Percentiles rank a stretch among this genome's conserved stretches.
Conservation (phyloP, 768 basidiomycete species). For the Russula brevipes region DNA sequence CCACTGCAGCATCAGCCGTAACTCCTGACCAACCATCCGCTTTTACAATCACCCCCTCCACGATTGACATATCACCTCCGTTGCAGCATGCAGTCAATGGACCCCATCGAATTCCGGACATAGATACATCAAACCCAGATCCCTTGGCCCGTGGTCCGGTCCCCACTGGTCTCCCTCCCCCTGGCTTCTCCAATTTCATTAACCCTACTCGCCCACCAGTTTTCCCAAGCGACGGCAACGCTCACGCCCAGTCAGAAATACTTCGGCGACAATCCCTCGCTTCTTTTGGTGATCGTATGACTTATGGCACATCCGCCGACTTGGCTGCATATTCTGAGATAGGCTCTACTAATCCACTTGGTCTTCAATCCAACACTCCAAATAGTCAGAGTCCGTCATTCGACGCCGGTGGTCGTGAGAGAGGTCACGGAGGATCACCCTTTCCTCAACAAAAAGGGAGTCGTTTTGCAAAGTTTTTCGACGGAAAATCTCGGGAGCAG, state of each 20-base stretch:
- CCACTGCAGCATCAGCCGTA: constrained; percentile 12
- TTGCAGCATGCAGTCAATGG: constrained; percentile 16
- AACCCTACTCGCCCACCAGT: constrained; percentile 10
- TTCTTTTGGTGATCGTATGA: constrained; percentile 17
- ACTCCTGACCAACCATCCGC: constrained; percentile 22
- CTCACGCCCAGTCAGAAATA: constrained; percentile 9
- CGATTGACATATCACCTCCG: constrained; percentile 26
- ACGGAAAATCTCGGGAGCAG: constrained; percentile 52
- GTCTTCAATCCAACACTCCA: constrained; percentile 13
- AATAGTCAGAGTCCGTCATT: constrained; percentile 23
- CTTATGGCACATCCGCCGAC: constrained; percentile 8
- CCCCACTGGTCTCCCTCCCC: constrained; percentile 1
- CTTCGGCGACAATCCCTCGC: constrained; percentile 21
- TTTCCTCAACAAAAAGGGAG: constrained; percentile 64
- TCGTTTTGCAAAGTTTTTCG: constrained; percentile 84
- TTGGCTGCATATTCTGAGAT: constrained; percentile 16
- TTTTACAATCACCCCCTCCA: constrained; percentile 22
- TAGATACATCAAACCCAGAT: constrained; percentile 1
- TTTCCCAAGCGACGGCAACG: constrained; percentile 11
- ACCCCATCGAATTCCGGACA: constrained; percentile 4
- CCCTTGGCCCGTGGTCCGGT: neutral
- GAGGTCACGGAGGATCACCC: constrained; percentile 35
- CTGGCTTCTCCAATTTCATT: constrained; percentile 13
- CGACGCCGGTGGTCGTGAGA: constrained; percentile 25
- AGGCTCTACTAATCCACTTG: constrained; percentile 5